A percentile compares a stretch with the other conserved stretches of the same genome.
phyloP scores from a whole-genome alignment of 495 filamentous ascomycete species.

The Wilcoxina mikolae region DNA sequence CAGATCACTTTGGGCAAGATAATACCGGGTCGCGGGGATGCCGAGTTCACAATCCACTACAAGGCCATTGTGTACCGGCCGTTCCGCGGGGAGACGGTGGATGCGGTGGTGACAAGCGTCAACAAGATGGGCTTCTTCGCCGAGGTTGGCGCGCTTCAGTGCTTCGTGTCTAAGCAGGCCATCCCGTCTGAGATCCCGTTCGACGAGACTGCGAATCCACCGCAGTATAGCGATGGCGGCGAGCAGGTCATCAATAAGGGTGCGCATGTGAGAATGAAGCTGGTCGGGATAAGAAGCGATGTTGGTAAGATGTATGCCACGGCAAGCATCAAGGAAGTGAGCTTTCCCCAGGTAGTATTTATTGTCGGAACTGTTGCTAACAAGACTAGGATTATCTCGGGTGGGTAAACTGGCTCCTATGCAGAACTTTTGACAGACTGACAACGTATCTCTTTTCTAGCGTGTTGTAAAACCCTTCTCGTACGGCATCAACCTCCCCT shows the following conservation, averaged over 20 bases:
- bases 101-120: conserved; percentile 78
- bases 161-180: conserved; percentile 83
- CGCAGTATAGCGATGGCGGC: conserved; percentile 70
- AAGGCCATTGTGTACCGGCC: conserved; percentile 94
- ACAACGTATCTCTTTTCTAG: not conserved
- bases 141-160: conserved; percentile 68
- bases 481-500: too few species aligned
- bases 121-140: conserved; percentile 88
- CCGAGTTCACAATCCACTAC: conserved; percentile 89
- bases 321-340: conserved; percentile 82
- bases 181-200: conserved; percentile 87
- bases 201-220: conserved; percentile 75
- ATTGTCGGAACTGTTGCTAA: conserved; percentile 10
- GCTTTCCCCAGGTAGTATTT: conserved; percentile 1
- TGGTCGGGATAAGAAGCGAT: conserved; percentile 80
- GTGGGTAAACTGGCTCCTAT: conserved; percentile 8
- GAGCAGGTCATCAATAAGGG: conserved; percentile 90
- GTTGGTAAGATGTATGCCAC: conserved; percentile 91
- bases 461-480: not conserved
- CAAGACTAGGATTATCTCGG: conserved; percentile 24
- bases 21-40: conserved; percentile 71
- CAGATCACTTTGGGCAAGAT: conserved; percentile 85
- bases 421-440: not conserved
- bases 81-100: conserved; percentile 89
- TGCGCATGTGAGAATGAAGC: conserved; percentile 81